Base-by-base conservation (phyloP, 768 basidiomycete species). In the Tricholoma hemisulphureum region DNA sequence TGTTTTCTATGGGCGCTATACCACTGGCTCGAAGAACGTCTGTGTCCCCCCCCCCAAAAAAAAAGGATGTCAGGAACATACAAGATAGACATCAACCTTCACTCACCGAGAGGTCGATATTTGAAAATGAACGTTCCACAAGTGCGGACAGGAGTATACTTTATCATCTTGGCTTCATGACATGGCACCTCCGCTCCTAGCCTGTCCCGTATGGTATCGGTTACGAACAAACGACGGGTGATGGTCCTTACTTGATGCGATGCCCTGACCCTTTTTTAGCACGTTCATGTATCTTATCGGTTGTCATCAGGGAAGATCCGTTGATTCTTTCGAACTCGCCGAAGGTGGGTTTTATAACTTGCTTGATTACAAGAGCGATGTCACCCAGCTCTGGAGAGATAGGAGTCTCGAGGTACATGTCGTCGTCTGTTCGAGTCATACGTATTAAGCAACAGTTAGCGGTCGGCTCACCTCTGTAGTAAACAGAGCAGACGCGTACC, bases 381-480 rank as follows among this genome's bases (percentile, higher is more conserved):
- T 57, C 55, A 8, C 63, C 63, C 7, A 64, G 51, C 6, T 56
- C 55, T 2, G 56, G 39, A 32, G 57, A 55, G 5, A 24, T 16
- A 6, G 56, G 41, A 6, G 31, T 11, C 13, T 60, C 34, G 11
- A 66, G 43, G 51, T 57, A 66, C 1, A 34, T 14, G 24, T 68
- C 67, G 21, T 68, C 67, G 32, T 68, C 67, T 68, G 50, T 13
- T 21, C 5, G 3, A 31, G 31, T n/a, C n/a, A n/a, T n/a, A n/a
- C n/a, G n/a, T n/a, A n/a, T n/a, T n/a, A n/a, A n/a, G n/a, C n/a
- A n/a, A n/a, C n/a, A n/a, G n/a, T n/a, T n/a, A n/a, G n/a, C n/a
- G 16, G 6, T 4, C 21, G 23, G 34, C 43, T 48, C 1, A 6
- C 20, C 16, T 3, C 18, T 11, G 8, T 16, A 28, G n/a, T 29